Evolutionary conservation across 495 filamentous ascomycete genomes (phyloP), one percentile per base, ranked within the genome.

Genomic region (Aspergillus leporis): DNA sequence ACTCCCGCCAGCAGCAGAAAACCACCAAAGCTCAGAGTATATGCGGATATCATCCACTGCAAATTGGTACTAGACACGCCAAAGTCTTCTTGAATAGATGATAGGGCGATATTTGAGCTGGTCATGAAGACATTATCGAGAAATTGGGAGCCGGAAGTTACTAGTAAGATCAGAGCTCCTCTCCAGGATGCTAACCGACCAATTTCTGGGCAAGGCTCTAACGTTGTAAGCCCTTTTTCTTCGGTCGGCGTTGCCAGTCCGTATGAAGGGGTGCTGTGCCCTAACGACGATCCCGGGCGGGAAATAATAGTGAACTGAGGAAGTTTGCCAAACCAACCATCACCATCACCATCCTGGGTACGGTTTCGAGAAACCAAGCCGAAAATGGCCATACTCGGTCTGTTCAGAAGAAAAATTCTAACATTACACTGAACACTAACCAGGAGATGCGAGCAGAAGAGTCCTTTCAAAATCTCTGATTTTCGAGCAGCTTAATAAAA

Each of bases 81-180:
- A 22, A 74, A 74, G n/a, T 71, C 72, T 34, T 71, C 56, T 50
- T 74, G 70, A 16, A 74, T 74, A 0, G 72, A 71, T 8, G 72
- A 70, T 47, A 74, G 34, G 5, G 70, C 72, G 56, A 74, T 68
- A 21, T 74, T 74, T 21, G 72, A 65, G 31, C 72, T 74, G 13
- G 72, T 74, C 72, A 74, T 74, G 52, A 73, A 74, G 10, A 74
- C 72, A 58, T 74, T 74, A 31, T 74, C 72, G 9, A 74, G 66
- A 41, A 73, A 74, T 32, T 74, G 72, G 18, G 72, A 72, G 55
- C 72, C 72, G 1, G 70, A 74, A 16, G 72, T 74, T 1, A 74
- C 72, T 30, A 74, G 61, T 51, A 74, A 53, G 23, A 74, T 72
- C 64, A 74, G 55, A 19, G 55, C 53, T 12, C 72, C 71, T 61